These are phyloP conservation scores for Scheffersomyces quercinus DNA, from an alignment of 1,139 yeast species.

Conservation along the genomic window DNA sequence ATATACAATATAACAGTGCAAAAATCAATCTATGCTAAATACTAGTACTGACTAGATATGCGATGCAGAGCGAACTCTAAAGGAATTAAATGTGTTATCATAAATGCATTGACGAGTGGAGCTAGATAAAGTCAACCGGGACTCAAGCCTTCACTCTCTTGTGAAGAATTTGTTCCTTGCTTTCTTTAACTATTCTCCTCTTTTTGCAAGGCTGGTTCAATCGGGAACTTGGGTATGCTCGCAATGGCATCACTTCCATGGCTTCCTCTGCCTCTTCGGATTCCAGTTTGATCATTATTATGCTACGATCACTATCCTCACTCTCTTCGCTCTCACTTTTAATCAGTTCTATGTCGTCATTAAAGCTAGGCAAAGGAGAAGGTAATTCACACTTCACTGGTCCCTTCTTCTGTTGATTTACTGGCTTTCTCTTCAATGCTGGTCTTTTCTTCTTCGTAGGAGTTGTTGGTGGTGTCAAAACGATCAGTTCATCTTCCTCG, in stretches of 20 bases:
- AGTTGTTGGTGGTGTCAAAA: slow-evolving; percentile 32
- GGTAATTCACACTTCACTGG: slow-evolving; percentile 14
- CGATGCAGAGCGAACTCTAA: no score
- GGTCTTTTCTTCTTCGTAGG: slow-evolving; percentile 26
- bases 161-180: neutral
- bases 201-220: neutral
- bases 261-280: neutral
- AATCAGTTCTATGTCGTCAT: slow-evolving; percentile 6
- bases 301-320: no score
- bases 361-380: slow-evolving; percentile 21
- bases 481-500: slow-evolving; percentile 4
- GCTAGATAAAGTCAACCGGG: neutral
- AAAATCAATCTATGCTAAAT: no score
- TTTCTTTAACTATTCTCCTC: neutral
- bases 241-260: slow-evolving; percentile 3
- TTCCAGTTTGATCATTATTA: neutral
- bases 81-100: neutral
- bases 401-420: slow-evolving; percentile 1
- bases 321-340: neutral
- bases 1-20: no score
- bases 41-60: no score
- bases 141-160: neutral
- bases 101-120: neutral
- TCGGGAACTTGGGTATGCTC: neutral
- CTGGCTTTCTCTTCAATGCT: slow-evolving; percentile 9